A percentile compares a stretch with the other conserved stretches of the same genome.
phyloP scores from a whole-genome alignment of 108 stramenopile species.

The Cyclotella distinguenda region DNA sequence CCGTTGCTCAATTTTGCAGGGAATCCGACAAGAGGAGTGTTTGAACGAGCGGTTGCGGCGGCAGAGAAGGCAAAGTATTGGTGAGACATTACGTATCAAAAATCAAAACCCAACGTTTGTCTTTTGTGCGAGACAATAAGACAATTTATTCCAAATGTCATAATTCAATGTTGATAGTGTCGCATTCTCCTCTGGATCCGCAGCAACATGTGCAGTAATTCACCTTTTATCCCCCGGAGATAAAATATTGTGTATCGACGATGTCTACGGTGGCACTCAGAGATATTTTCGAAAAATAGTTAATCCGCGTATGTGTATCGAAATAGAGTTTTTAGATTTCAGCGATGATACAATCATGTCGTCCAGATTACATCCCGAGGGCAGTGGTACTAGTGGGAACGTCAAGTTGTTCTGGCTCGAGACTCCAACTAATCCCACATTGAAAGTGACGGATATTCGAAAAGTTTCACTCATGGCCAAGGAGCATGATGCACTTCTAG shows the following conservation, averaged over 20 bases:
- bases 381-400: slow-evolving; percentile 10
- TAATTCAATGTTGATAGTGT: slow-evolving; percentile 16
- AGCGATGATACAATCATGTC: slow-evolving; percentile 13
- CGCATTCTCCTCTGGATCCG: slow-evolving; percentile 86
- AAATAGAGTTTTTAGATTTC: slow-evolving; percentile 53
- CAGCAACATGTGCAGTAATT: slow-evolving; percentile 83
- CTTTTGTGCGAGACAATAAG: no score
- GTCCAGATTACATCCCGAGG: slow-evolving; percentile 21
- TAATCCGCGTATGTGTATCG: slow-evolving; percentile 47
- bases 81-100: slow-evolving; percentile 11
- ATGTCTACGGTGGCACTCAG: slow-evolving; percentile 87
- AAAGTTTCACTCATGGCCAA: slow-evolving; percentile 61
- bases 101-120: not conserved
- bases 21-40: slow-evolving; percentile 83
- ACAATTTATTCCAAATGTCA: not conserved
- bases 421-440: slow-evolving; percentile 90
- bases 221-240: slow-evolving; percentile 70
- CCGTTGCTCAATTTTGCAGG: slow-evolving; percentile 12
- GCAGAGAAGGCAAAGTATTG: slow-evolving; percentile 68
- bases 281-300: slow-evolving; percentile 69
- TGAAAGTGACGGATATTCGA: slow-evolving; percentile 78
- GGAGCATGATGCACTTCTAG: slow-evolving; percentile 50
- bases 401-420: slow-evolving; percentile 88
- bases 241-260: slow-evolving; percentile 73
- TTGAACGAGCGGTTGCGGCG: slow-evolving; percentile 77